A percentile compares a stretch with the other conserved stretches of the same genome.
phyloP scores from a whole-genome alignment of 1,284 basidiomycete genomes.

The Puccinia triticina region DNA sequence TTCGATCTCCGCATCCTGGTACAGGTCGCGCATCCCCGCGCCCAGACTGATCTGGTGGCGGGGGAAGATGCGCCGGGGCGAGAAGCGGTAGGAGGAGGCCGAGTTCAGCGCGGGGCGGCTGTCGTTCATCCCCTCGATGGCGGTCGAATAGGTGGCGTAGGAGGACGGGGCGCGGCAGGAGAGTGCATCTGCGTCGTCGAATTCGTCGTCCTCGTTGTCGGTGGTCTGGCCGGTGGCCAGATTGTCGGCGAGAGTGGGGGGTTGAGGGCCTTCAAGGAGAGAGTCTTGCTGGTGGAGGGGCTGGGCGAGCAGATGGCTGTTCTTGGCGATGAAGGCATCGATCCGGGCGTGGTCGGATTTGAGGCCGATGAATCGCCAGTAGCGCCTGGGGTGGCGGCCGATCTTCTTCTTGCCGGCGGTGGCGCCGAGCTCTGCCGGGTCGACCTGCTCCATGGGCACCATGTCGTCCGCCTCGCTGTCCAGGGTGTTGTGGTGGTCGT shows the following conservation, averaged over 20 bases:
- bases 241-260: too few species aligned
- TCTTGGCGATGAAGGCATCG: conserved; percentile 51
- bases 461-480: conserved; percentile 55
- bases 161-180: conserved; percentile 47
- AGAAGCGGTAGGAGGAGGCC: conserved; percentile 41
- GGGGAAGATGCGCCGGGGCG: conserved; percentile 44
- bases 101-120: conserved; percentile 21
- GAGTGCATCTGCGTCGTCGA: conserved; percentile 38
- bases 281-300: too few species aligned
- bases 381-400: conserved; percentile 57
- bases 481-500: conserved; percentile 13
- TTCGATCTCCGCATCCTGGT: conserved; percentile 49
- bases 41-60: conserved; percentile 51
- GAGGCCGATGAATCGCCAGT: conserved; percentile 62
- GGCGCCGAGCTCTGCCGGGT: conserved; percentile 42
- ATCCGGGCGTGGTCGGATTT: conserved; percentile 50
- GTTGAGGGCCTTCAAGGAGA: too few species aligned
- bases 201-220: conserved; percentile 26
- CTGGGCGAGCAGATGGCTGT: conserved; percentile 24
- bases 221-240: not conserved
- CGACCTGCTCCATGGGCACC: conserved; percentile 59
- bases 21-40: conserved; percentile 48
- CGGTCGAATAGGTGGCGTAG: conserved; percentile 47
- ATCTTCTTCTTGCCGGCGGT: conserved; percentile 52
- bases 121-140: conserved; percentile 23